Evolutionary conservation across 1,284 basidiomycete genomes (phyloP).

Genomic region (Lentinula novae-zelandiae): DNA sequence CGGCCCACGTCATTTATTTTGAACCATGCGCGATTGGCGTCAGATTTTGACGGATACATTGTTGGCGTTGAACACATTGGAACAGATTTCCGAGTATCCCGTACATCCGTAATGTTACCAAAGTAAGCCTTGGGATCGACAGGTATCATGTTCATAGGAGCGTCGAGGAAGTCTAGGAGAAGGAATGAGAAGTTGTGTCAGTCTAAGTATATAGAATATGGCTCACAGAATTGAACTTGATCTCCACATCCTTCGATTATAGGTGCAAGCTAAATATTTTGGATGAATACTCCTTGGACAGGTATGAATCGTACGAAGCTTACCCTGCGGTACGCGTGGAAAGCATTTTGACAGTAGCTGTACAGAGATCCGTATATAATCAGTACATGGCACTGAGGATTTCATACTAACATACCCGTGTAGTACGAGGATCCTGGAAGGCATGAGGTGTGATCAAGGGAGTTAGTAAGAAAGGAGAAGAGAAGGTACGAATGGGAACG

Average conservation of each 20-base stretch:
- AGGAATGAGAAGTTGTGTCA: not conserved
- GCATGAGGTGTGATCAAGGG: not conserved
- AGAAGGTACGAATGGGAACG: not conserved
- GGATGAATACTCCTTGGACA: not conserved
- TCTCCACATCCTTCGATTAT: constrained; percentile 9
- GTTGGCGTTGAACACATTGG: constrained; percentile 9
- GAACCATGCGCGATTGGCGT: constrained; percentile 11
- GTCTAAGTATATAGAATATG: not conserved
- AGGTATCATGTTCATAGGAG: constrained; percentile 5
- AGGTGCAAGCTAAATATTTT: constrained; percentile 6
- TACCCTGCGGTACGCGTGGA: constrained; percentile 11
- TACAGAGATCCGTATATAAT: not conserved
- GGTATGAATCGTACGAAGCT: not conserved
- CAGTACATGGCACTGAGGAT: not conserved
- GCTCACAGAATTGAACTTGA: constrained; percentile 12
- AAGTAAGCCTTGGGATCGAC: constrained; percentile 3
- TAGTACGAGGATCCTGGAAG: constrained; percentile 11
- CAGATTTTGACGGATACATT: not conserved
- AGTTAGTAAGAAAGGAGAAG: not conserved
- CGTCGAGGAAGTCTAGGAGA: constrained; percentile 12
- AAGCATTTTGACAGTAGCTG: constrained; percentile 15
- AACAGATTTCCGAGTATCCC: not conserved
- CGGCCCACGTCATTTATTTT: constrained; percentile 10
- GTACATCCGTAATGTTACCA: not conserved
- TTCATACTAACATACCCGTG: constrained; percentile 7